Evolutionary conservation across 192 early-diverging fungal species (phyloP).

Genomic region (Coemansia sp.): DNA sequence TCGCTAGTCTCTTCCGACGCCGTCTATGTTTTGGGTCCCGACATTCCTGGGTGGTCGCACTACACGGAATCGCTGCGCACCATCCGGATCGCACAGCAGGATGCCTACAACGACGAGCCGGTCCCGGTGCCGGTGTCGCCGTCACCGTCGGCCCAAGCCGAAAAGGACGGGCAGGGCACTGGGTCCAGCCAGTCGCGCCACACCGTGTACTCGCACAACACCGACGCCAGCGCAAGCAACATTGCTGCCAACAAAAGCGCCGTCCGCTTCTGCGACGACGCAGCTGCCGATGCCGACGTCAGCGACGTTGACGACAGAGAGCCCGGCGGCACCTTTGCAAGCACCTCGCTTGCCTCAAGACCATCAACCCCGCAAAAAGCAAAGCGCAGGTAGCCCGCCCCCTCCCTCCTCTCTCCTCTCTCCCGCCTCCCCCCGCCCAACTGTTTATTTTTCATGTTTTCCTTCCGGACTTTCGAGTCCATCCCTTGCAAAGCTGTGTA

Average conservation of each 20-base stretch:
- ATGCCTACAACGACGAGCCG: neutral
- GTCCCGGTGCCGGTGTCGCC: neutral
- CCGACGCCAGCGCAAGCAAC: neutral
- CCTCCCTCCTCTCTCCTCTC: too few relatives aligned
- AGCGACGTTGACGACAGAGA: conserved; percentile 17
- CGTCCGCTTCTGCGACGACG: conserved; percentile 6
- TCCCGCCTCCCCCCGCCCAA: too few relatives aligned
- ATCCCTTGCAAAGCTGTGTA: too few relatives aligned
- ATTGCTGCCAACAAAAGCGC: neutral
- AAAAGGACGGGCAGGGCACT: neutral
- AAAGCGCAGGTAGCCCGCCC: too few relatives aligned
- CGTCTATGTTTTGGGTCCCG: conserved; percentile 45
- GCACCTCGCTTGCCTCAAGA: neutral
- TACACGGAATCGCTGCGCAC: conserved; percentile 19
- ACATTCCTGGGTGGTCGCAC: conserved; percentile 35
- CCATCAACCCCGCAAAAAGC: neutral
- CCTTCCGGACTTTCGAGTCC: too few relatives aligned
- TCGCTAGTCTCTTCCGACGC: conserved; percentile 27
- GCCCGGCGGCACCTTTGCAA: neutral
- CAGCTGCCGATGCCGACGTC: conserved; percentile 15
- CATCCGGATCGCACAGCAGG: conserved; percentile 10
- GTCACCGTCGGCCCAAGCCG: neutral
- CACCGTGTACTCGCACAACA: conserved; percentile 51
- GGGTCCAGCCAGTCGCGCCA: conserved; percentile 32
- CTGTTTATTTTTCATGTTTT: too few relatives aligned